Evolutionary conservation across 176 grass and related monocot species (phyloP).

Genomic region (Oryza punctata): DNA sequence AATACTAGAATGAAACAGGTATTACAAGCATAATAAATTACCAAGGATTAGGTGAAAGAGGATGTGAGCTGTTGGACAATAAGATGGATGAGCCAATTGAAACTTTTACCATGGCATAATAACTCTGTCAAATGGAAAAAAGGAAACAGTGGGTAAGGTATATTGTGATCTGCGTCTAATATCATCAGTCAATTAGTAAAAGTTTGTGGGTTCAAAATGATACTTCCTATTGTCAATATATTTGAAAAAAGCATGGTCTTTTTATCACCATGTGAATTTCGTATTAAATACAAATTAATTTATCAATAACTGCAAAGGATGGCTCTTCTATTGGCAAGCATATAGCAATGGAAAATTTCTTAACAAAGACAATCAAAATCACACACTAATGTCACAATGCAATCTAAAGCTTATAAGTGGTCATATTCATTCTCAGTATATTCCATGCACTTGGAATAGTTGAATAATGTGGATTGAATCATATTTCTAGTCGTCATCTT

Average conservation of each 20-base stretch:
- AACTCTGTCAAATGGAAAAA: background rate
- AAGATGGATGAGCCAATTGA: too few relatives aligned
- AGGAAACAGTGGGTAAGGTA: background rate
- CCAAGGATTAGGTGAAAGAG: too few relatives aligned
- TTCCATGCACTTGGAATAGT: background rate
- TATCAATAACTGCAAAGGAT: background rate
- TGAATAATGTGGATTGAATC: background rate
- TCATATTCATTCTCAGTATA: background rate
- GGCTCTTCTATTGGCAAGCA: background rate
- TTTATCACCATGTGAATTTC: background rate
- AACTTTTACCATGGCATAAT: too few relatives aligned
- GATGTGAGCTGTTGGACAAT: too few relatives aligned
- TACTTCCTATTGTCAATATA: background rate
- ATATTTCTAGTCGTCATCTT: background rate
- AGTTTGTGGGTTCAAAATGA: background rate
- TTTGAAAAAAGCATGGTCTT: background rate
- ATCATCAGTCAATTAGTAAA: slow-evolving; percentile 1
- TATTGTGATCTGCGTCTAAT: background rate
- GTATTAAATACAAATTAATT: too few relatives aligned
- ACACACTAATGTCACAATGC: background rate
- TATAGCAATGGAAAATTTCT: background rate
- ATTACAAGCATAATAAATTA: too few relatives aligned
- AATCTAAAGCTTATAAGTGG: background rate
- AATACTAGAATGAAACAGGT: too few relatives aligned
- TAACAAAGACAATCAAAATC: background rate